Percentiles rank a stretch among this genome's conserved stretches.
Evolutionary conservation across 1,139 yeast species (phyloP).

Genomic region (Pichia sp.): DNA sequence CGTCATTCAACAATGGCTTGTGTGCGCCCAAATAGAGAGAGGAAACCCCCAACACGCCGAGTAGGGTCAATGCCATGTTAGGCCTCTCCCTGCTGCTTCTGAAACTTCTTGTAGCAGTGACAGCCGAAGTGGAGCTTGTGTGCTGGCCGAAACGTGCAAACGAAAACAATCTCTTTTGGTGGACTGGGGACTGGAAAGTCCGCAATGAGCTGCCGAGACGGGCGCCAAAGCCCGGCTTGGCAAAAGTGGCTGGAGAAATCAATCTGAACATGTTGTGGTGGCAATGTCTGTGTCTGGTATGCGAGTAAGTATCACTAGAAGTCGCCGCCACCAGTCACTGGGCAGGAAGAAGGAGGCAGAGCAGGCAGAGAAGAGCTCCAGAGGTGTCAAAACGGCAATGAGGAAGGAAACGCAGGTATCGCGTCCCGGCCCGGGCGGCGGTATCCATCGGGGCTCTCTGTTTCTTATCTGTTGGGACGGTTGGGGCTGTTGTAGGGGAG

Average conservation of each 20-base stretch:
- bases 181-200: conserved; percentile 14
- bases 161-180: conserved; percentile 5
- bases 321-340: neutral
- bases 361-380: neutral
- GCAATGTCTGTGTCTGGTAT: neutral
- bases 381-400: neutral
- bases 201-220: neutral
- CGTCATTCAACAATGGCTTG: conserved; percentile 22
- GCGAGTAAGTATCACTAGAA: neutral
- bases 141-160: neutral
- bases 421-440: neutral
- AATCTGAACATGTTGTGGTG: conserved; percentile 7
- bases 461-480: neutral
- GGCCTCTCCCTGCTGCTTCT: conserved; percentile 7
- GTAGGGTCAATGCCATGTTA: conserved; percentile 14
- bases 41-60: conserved; percentile 20
- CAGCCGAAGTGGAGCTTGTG: neutral
- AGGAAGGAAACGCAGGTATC: neutral
- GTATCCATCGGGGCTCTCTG: no score
- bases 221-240: neutral
- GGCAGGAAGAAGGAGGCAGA: neutral
- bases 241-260: neutral
- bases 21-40: conserved; percentile 15
- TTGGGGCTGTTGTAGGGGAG: no score
- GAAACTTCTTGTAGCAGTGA: neutral